Evolutionary conservation across 768 basidiomycete genomes (phyloP).

Genomic region (Suillus subluteus): DNA sequence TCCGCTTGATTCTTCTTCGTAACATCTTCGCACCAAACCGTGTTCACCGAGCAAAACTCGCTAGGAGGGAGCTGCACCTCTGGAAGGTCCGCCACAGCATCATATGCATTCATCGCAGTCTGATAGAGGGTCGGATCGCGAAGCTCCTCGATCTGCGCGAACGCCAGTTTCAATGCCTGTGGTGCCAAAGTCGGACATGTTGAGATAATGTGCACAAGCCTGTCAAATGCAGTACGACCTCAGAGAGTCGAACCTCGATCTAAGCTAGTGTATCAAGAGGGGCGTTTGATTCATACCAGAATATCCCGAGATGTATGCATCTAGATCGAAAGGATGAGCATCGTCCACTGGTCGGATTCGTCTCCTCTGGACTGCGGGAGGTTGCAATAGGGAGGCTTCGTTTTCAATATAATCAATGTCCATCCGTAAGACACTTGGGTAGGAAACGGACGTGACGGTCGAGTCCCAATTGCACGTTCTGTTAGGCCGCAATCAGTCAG

Average conservation of each 20-base stretch:
- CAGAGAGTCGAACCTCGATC: conserved; percentile 10
- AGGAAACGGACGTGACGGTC: not conserved
- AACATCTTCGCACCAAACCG: conserved; percentile 74
- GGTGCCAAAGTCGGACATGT: conserved; percentile 70
- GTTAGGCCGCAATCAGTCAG: not conserved
- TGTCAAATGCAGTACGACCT: conserved; percentile 80
- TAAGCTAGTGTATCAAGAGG: conserved; percentile 5
- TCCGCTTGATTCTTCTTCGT: conserved; percentile 72
- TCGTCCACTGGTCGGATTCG: conserved; percentile 64
- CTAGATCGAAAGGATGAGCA: conserved; percentile 86
- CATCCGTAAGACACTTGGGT: conserved; percentile 24
- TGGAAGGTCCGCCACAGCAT: conserved; percentile 39
- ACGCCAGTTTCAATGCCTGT: conserved; percentile 71
- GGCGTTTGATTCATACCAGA: conserved; percentile 48
- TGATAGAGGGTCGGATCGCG: conserved; percentile 70
- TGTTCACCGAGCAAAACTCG: conserved; percentile 59
- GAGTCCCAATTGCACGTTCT: not conserved
- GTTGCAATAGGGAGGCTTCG: conserved; percentile 23
- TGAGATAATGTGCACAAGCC: conserved; percentile 69
- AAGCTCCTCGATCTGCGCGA: conserved; percentile 64
- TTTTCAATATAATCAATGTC: conserved; percentile 33
- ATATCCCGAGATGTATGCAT: conserved; percentile 77
- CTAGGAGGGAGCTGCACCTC: conserved; percentile 48
- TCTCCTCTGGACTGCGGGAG: conserved; percentile 19
- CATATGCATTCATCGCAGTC: conserved; percentile 55